These are phyloP conservation scores for Nannochloropsis oceanica DNA, from an alignment of 108 stramenopile genomes.

Conservation along the genomic window DNA sequence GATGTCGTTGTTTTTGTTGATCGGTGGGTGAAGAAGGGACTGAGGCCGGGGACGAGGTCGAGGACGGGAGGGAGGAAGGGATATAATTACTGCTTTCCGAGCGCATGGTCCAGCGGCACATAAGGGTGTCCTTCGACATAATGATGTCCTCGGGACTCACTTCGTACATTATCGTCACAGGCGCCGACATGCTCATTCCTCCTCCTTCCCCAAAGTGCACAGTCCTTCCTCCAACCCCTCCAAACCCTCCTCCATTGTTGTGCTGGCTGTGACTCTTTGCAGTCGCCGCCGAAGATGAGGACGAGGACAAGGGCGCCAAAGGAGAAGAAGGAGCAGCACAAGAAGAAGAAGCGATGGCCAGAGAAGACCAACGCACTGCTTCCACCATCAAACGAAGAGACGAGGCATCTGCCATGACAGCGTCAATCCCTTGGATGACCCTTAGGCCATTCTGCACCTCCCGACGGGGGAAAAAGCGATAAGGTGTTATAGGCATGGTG, in stretches of 20 bases:
- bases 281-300: not conserved
- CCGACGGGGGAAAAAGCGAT: constrained; percentile 7
- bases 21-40: not conserved
- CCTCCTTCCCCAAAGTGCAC: not conserved
- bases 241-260: not conserved
- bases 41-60: not conserved
- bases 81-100: constrained; percentile 38
- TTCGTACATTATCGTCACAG: not conserved
- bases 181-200: not conserved
- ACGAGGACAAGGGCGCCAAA: not conserved
- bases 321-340: not conserved
- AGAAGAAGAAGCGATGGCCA: not conserved
- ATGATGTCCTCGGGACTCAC: not conserved
- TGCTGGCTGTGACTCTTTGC: no score
- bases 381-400: constrained; percentile 2
- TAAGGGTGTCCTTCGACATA: constrained; percentile 44
- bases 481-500: constrained; percentile 18
- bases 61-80: not conserved
- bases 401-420: constrained; percentile 13
- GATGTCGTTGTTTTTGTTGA: no score
- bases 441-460: constrained; percentile 1
- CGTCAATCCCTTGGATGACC: constrained; percentile 12
- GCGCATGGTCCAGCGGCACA: constrained; percentile 80
- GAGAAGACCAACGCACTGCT: not conserved
- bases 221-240: not conserved